Evolutionary conservation across 164 flowering plant genomes (phyloP).

Genomic region (Stephania japonica): DNA sequence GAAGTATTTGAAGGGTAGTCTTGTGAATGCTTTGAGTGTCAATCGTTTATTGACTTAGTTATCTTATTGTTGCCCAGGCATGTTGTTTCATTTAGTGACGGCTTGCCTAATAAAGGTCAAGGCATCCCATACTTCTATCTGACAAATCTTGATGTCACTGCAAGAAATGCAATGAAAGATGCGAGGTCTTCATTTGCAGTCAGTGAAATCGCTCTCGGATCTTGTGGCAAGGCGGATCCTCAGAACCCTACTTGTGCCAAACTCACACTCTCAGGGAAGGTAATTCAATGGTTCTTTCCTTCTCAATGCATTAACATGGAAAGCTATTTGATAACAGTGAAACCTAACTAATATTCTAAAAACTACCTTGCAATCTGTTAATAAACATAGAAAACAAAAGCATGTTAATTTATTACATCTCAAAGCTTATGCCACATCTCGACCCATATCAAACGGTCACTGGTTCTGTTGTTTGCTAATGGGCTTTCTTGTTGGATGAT

Average conservation of each 20-base stretch:
- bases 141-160: slow-evolving; percentile 89
- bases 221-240: slow-evolving; percentile 83
- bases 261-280: slow-evolving; percentile 93
- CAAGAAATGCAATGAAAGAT: slow-evolving; percentile 71
- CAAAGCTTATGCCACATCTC: too few species aligned
- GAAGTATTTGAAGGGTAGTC: neutral
- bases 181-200: slow-evolving; percentile 68
- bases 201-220: slow-evolving; percentile 76
- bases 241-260: slow-evolving; percentile 88
- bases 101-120: slow-evolving; percentile 55
- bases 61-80: slow-evolving; percentile 52
- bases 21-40: neutral
- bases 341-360: too few species aligned
- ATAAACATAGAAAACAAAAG: too few species aligned
- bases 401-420: too few species aligned
- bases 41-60: slow-evolving; percentile 1
- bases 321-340: neutral
- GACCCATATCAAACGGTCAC: too few species aligned
- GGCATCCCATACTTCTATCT: slow-evolving; percentile 94
- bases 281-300: slow-evolving; percentile 10
- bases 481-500: neutral
- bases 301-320: neutral
- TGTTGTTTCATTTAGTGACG: slow-evolving; percentile 96
- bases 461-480: too few species aligned
- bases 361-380: too few species aligned